Evolutionary conservation across 2,329 filamentous ascomycete species (phyloP), one percentile per base, ranked within the genome.

Genomic region (Pyrenophora graminea): DNA sequence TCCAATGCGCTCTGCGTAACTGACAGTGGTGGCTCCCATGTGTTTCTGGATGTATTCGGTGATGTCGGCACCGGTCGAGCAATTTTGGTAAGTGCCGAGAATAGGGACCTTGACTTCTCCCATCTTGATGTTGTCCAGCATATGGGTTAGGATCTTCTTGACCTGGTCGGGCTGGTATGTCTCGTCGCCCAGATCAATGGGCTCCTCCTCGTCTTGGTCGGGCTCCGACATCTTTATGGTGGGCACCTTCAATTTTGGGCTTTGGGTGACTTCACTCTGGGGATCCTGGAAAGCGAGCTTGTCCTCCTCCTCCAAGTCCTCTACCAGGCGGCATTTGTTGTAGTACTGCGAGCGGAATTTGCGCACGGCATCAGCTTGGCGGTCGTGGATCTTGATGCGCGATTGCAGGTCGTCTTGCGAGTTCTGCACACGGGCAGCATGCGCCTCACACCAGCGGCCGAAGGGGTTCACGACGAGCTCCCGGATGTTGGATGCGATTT

Each of bases 241-340:
- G 38, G 90, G 89, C 34, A 91, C 88, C 71, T 71, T 85, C 80
- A 80, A 61, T 69, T 80, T 73, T 48, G 80, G 76, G 72, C 83
- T 80, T 66, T 75, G 71, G 7, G 72, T 68, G 15, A 68, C 71
- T 55, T 80, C 75, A 44, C 71, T 80, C 55, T 83, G 80, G 4
- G 91, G 91, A 60, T 92, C 91, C 73, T 96, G 91, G 76, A 99
- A 99, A 33, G 92, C 94, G 48, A 99, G 83, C 76, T 99, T 97
- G 74, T 97, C 96, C 79, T 99, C 95, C 76, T 99, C 94, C 73
- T 99, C 94, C 54, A 97, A 78, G 70, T 99, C 94, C 72, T 99
- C 95, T 6, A 97, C 88, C 56, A 97, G 80, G 42, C 95, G 88
- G 73, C 94, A 99, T 77, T 97, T 99, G 80, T 97, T 99, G 82